These are phyloP conservation scores for Septoria linicola DNA, from an alignment of 2,329 filamentous ascomycete genomes.

Conservation along the genomic window DNA sequence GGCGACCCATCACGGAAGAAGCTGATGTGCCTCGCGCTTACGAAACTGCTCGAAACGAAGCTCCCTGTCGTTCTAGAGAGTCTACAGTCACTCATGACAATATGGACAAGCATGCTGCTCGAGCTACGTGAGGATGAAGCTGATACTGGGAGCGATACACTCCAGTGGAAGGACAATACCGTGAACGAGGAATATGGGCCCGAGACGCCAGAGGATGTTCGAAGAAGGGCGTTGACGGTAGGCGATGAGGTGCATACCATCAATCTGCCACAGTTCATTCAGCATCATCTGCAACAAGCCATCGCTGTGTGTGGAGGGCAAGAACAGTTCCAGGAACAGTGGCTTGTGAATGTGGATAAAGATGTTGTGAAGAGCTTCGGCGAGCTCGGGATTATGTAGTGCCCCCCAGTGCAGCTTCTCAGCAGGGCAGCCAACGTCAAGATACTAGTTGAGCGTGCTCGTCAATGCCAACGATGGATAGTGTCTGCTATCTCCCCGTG, in stretches of 20 bases:
- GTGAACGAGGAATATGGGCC: constrained; percentile 21
- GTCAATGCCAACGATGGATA: no score
- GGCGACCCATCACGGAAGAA: constrained; percentile 66
- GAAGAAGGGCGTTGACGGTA: constrained; percentile 52
- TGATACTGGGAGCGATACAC: constrained; percentile 37
- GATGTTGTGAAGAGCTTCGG: constrained; percentile 68
- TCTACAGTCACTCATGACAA: constrained; percentile 70
- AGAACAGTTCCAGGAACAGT: constrained; percentile 64
- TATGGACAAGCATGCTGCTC: constrained; percentile 70
- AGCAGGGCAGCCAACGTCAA: no score
- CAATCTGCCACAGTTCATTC: constrained; percentile 63
- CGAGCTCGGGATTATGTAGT: constrained; percentile 36
- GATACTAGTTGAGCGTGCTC: no score
- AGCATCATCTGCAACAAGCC: constrained; percentile 59
- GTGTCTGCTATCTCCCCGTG: no score
- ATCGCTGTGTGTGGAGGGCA: constrained; percentile 64
- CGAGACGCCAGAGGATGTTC: constrained; percentile 48
- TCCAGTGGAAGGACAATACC: constrained; percentile 40
- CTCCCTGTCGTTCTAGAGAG: constrained; percentile 45
- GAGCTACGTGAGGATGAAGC: constrained; percentile 59
- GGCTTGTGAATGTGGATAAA: constrained; percentile 71
- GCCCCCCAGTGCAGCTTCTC: no score
- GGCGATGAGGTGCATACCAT: constrained; percentile 68
- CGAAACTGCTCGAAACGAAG: constrained; percentile 66
- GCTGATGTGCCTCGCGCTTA: constrained; percentile 70